Conservation (phyloP, 2,329 filamentous ascomycete species). For the Harringtonia aguacate region DNA sequence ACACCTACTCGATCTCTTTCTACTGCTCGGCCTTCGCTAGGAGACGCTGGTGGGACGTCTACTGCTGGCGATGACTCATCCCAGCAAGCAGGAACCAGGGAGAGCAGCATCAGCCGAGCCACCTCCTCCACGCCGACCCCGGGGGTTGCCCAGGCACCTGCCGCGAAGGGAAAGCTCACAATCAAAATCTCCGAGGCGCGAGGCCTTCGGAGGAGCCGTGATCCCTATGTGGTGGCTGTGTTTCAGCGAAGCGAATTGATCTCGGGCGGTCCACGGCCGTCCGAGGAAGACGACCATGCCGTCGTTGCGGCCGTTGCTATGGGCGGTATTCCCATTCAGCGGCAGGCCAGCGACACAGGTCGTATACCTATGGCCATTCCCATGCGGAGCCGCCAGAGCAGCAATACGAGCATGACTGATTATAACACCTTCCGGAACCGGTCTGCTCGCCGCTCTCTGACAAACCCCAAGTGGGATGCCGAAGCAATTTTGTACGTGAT, state of each 20-base stretch:
- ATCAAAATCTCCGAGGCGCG: slow-evolving; percentile 83
- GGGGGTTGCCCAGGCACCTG: slow-evolving; percentile 51
- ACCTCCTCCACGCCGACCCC: slow-evolving; percentile 43
- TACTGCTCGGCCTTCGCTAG: slow-evolving; percentile 40
- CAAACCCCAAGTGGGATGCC: slow-evolving; percentile 90
- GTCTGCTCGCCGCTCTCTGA: slow-evolving; percentile 48
- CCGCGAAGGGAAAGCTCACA: slow-evolving; percentile 76
- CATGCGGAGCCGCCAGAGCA: slow-evolving; percentile 94
- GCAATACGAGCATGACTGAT: slow-evolving; percentile 76
- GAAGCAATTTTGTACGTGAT: slow-evolving; percentile 80
- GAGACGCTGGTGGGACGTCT: slow-evolving; percentile 21
- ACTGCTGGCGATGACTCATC: slow-evolving; percentile 20
- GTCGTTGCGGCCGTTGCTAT: slow-evolving; percentile 28
- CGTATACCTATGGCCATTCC: slow-evolving; percentile 83
- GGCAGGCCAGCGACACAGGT: slow-evolving; percentile 71
- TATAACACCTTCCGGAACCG: slow-evolving; percentile 49
- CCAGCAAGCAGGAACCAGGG: slow-evolving; percentile 21
- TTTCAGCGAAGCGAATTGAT: slow-evolving; percentile 97
- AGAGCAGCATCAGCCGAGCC: slow-evolving; percentile 20
- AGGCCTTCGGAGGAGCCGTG: slow-evolving; percentile 68
- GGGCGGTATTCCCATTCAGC: slow-evolving; percentile 42
- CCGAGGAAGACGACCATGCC: slow-evolving; percentile 50
- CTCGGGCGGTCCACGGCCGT: slow-evolving; percentile 65
- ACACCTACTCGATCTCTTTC: slow-evolving; percentile 85
- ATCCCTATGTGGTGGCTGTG: slow-evolving; percentile 92